Percentiles rank a stretch among this genome's conserved stretches.
Evolutionary conservation across 2,329 filamentous ascomycete genomes (phyloP).

Genomic region (Parastagonospora nodorum): DNA sequence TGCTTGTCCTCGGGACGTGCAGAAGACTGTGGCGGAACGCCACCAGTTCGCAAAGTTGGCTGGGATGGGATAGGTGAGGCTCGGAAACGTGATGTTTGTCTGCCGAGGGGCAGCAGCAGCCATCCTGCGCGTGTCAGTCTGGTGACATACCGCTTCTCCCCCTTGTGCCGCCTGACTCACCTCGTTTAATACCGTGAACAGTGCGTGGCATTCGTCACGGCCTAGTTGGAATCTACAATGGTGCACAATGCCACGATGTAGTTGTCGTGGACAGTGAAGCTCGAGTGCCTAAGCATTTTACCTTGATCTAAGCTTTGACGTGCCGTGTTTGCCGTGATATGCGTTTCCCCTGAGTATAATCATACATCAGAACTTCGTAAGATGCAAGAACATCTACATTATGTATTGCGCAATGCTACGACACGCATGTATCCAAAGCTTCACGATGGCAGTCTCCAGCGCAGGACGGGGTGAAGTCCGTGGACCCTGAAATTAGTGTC

Average conservation of each 20-base stretch:
- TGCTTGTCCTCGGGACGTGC: slow-evolving; percentile 8
- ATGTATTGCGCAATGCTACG: neutral
- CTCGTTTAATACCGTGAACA: slow-evolving; percentile 20
- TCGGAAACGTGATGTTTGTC: slow-evolving; percentile 20
- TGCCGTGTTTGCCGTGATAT: slow-evolving; percentile 17
- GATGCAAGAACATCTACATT: too few species aligned
- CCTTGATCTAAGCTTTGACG: slow-evolving; percentile 23
- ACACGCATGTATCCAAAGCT: neutral
- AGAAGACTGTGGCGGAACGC: neutral
- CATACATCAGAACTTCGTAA: too few species aligned
- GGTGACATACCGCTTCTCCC: too few species aligned
- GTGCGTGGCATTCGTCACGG: slow-evolving; percentile 34
- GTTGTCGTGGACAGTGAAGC: slow-evolving; percentile 6
- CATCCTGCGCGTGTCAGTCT: slow-evolving; percentile 29
- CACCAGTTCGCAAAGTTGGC: slow-evolving; percentile 6
- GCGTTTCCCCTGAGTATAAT: neutral
- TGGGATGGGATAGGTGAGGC: slow-evolving; percentile 16
- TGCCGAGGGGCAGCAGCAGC: slow-evolving; percentile 34
- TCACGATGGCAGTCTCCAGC: neutral
- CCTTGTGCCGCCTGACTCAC: slow-evolving; percentile 7
- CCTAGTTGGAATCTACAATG: neutral
- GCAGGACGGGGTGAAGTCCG: neutral
- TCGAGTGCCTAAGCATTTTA: slow-evolving; percentile 13
- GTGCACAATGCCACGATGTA: neutral
- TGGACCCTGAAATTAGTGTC: neutral